These are phyloP conservation scores for Craterostigma plantagineum DNA, from an alignment of 257 asterid species.

Conservation along the genomic window DNA sequence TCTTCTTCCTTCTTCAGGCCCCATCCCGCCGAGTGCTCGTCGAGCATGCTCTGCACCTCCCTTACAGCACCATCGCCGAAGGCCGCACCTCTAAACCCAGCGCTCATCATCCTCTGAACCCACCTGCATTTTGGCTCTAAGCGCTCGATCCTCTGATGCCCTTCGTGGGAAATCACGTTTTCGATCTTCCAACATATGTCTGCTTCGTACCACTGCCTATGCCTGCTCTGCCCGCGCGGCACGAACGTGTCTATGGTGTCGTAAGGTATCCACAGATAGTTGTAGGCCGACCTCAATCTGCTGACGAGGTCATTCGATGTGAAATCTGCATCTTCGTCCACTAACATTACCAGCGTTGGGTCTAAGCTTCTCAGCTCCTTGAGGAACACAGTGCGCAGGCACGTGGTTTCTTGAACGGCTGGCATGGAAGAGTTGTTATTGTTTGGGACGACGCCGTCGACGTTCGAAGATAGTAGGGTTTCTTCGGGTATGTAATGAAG, in stretches of 20 bases:
- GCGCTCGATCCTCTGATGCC: slow-evolving; percentile 57
- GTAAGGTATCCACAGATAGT: slow-evolving; percentile 84
- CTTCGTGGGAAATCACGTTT: slow-evolving; percentile 69
- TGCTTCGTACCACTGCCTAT: slow-evolving; percentile 82
- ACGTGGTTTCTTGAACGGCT: no score
- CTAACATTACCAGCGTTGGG: slow-evolving; percentile 41
- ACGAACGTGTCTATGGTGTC: slow-evolving; percentile 73
- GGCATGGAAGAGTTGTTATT: no score
- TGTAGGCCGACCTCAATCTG: slow-evolving; percentile 65
- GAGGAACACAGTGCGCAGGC: slow-evolving; percentile 37
- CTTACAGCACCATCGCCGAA: slow-evolving; percentile 52
- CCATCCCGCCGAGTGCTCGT: slow-evolving; percentile 98
- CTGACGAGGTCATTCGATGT: slow-evolving; percentile 44
- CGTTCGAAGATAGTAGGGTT: slow-evolving; percentile 17
- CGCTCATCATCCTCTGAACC: slow-evolving; percentile 61
- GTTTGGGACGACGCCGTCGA: no score
- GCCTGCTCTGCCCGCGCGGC: slow-evolving; percentile 42
- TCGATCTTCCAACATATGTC: slow-evolving; percentile 85
- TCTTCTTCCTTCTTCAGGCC: slow-evolving; percentile 89
- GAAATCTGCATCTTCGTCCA: slow-evolving; percentile 88
- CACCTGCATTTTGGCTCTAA: slow-evolving; percentile 49
- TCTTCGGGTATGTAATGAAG: slow-evolving; percentile 81
- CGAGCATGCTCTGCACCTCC: slow-evolving; percentile 73
- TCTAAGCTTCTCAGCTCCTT: slow-evolving; percentile 36
- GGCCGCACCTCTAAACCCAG: slow-evolving; percentile 25